Evolutionary conservation across 805 yeast genomes (phyloP).

Genomic region (Kodamaea sagamina): DNA sequence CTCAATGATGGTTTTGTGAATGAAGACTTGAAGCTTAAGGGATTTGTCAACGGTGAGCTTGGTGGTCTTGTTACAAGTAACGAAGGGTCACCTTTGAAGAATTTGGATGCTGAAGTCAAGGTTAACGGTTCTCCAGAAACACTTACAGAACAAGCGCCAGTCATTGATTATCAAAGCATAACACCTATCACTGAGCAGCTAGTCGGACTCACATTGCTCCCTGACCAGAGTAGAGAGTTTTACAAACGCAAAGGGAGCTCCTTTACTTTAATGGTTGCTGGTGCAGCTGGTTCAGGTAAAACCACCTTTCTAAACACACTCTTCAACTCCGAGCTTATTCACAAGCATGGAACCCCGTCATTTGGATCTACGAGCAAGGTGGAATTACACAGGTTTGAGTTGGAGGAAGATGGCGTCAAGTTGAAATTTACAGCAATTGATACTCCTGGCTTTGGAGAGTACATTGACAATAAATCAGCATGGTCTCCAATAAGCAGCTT

Average conservation of each 20-base stretch:
- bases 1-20: no score
- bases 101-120: not conserved
- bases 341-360: not conserved
- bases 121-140: not conserved
- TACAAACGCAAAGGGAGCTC: conserved; percentile 30
- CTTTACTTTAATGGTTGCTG: conserved; percentile 43
- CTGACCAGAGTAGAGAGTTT: conserved; percentile 30
- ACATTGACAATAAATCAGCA: conserved; percentile 50
- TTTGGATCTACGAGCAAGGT: not conserved
- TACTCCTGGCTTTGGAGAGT: conserved; percentile 65
- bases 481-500: conserved; percentile 57
- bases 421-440: conserved; percentile 26
- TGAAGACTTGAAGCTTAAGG: no score
- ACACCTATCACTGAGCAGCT: not conserved
- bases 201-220: conserved; percentile 30
- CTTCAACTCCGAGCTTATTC: conserved; percentile 20
- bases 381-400: conserved; percentile 13
- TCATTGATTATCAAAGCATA: not conserved
- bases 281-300: conserved; percentile 30
- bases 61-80: not conserved
- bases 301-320: conserved; percentile 29
- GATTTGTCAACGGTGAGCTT: no score
- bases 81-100: not conserved
- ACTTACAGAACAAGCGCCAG: not conserved
- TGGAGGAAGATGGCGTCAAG: conserved; percentile 22